These are phyloP conservation scores for Eutreptiella sp. DNA, from an alignment of 208 protist species.

Conservation along the genomic window DNA sequence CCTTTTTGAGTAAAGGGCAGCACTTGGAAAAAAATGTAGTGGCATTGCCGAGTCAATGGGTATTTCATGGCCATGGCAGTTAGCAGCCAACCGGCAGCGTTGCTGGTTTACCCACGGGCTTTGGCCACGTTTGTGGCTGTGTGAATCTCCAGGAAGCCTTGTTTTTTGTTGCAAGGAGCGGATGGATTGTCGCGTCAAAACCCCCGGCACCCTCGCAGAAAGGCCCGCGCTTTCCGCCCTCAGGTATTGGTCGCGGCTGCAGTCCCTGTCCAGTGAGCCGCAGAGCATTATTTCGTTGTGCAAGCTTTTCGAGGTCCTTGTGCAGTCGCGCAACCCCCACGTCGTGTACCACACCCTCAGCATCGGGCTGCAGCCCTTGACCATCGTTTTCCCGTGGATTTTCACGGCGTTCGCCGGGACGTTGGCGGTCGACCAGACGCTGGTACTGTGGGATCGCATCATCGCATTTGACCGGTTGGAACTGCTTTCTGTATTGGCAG, in stretches of 20 bases:
- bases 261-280: conserved; percentile 19
- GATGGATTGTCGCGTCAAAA: no score
- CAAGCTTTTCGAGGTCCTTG: conserved; percentile 34
- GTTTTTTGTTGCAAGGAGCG: no score
- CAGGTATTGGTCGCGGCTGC: conserved; percentile 26
- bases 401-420: conserved; percentile 34
- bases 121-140: no score
- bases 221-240: no score
- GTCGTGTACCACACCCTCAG: conserved; percentile 32
- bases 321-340: conserved; percentile 31
- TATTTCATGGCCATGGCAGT: no score
- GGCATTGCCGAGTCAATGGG: no score
- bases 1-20: no score
- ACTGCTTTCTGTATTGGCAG: conserved; percentile 33
- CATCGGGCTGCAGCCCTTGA: conserved; percentile 31
- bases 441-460: conserved; percentile 39
- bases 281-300: conserved; percentile 29
- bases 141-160: no score
- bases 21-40: no score
- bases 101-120: no score
- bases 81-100: no score
- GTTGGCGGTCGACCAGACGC: conserved; percentile 32
- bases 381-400: conserved; percentile 41
- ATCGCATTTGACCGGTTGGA: conserved; percentile 33
- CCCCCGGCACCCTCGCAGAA: no score